Conservation (phyloP, 2,329 filamentous ascomycete genomes). For the Clarireedia monteithiana region DNA sequence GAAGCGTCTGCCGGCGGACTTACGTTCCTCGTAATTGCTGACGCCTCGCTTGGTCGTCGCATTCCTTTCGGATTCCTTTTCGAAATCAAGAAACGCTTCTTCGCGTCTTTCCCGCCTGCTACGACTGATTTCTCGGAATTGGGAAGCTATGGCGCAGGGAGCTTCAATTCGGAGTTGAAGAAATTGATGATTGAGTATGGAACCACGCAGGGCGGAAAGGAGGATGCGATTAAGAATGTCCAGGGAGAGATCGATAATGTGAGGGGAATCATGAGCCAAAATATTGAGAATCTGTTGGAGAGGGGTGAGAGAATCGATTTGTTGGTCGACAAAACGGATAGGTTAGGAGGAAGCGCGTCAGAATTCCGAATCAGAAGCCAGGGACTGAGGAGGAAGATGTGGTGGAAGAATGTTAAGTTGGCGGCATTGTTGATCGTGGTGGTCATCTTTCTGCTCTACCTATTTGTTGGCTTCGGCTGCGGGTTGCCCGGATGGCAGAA, state of each 20-base stretch:
- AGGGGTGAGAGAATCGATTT: conserved; percentile 88
- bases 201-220: conserved; percentile 63
- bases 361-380: conserved; percentile 87
- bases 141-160: conserved; percentile 82
- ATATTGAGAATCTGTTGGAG: conserved; percentile 85
- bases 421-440: conserved; percentile 75
- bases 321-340: conserved; percentile 92
- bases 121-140: conserved; percentile 67
- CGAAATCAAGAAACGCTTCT: conserved; percentile 83
- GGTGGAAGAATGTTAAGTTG: conserved; percentile 97
- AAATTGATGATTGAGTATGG: conserved; percentile 77
- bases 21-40: conserved; percentile 85
- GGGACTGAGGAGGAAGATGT: conserved; percentile 87
- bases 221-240: conserved; percentile 77
- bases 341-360: conserved; percentile 76
- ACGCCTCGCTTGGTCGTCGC: conserved; percentile 71
- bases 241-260: conserved; percentile 90
- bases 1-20: conserved; percentile 65
- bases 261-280: conserved; percentile 87
- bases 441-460: conserved; percentile 61
- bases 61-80: conserved; percentile 89
- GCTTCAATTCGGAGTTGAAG: conserved; percentile 76
- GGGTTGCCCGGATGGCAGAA: conserved; percentile 49
- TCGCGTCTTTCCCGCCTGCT: conserved; percentile 57
- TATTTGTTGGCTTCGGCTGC: conserved; percentile 66